Percentiles rank a stretch among this genome's conserved stretches.
Conservation (phyloP, 2,329 filamentous ascomycete genomes). For the Sarocladium kiliense region DNA sequence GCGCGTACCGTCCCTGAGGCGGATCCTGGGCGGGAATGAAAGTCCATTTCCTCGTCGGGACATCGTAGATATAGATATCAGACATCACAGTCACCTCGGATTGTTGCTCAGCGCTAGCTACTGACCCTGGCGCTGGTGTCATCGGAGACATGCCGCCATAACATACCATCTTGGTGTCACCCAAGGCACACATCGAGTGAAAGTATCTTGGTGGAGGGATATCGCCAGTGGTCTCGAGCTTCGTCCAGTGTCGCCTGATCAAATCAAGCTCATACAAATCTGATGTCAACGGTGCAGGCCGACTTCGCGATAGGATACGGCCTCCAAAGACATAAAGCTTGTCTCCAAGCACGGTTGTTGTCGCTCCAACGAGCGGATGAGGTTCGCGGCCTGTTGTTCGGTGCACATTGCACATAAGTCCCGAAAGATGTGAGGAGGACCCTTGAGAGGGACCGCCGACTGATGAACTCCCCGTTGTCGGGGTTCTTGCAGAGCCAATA, state of each 20-base stretch:
- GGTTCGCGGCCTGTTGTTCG: conserved; percentile 89
- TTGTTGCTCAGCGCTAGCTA: conserved; percentile 48
- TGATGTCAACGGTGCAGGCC: conserved; percentile 74
- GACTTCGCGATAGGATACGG: conserved; percentile 75
- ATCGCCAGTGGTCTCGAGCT: conserved; percentile 77
- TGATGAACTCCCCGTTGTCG: conserved; percentile 13
- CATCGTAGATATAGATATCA: conserved; percentile 93
- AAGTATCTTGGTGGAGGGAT: conserved; percentile 91
- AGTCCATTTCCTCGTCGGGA: conserved; percentile 76
- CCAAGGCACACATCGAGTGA: conserved; percentile 89
- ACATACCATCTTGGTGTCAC: conserved; percentile 93
- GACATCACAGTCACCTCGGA: conserved; percentile 96
- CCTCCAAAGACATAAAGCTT: conserved; percentile 97
- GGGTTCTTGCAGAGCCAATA: conserved; percentile 28
- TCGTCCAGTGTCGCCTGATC: conserved; percentile 88
- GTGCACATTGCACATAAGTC: conserved; percentile 67
- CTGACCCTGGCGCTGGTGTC: conserved; percentile 38
- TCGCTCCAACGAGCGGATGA: conserved; percentile 86
- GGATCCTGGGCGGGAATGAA: conserved; percentile 74
- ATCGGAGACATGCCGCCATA: conserved; percentile 97
- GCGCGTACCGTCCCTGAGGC: conserved; percentile 91
- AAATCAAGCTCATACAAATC: conserved; percentile 93
- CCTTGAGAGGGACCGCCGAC: conserved; percentile 40
- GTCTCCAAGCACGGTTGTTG: conserved; percentile 90
- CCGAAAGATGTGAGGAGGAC: conserved; percentile 55